Evolutionary conservation across 805 yeast genomes (phyloP), one percentile per base, ranked within the genome.

Genomic region (Kregervanrija delftensis): DNA sequence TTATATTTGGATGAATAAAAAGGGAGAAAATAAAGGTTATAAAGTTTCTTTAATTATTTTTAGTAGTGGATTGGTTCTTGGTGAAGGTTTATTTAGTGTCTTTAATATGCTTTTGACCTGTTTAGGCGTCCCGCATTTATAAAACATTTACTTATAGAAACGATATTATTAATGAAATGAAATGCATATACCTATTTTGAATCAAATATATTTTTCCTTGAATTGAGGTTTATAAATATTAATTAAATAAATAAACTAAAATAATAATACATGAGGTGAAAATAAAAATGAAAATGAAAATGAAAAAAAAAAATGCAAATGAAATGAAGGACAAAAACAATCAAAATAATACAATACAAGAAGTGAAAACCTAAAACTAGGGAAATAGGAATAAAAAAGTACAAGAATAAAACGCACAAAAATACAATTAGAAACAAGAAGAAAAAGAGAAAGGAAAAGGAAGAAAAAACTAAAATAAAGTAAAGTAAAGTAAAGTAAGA

Each of bases 71-170:
- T 69, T 91, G 48, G 95, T 91, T 3, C 67, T 91, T 15, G 99
- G 99, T 13, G 99, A 91, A 64, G 98, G 99, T 2, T 69, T 91
- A 40, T 79, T 88, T 55, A 86, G 96, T 56, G 84, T 86, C 11
- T 67, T 86, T 30, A 85, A 85, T 35, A 84, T 91, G 91, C 54
- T 84, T 2, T 66, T 89, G 57, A 83, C 95, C 1, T 76, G 84
- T 52, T 55, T 86, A 47, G 74, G 77, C 2, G 77, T 81, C 11
- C 86, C 88, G 3, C 86, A 81, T 64, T 62, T 74, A 35, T 73
- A 56, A 52, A 16, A 13, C 12, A 30, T 38, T n/a, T 13, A 31
- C 15, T 22, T 16, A 28, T 28, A 30, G 8, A 22, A 11, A 41
- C 8, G 13, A 34, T 10, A 30, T 11, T 22, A 22, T 16, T 12